A percentile compares a stretch with the other conserved stretches of the same genome.
phyloP scores from a whole-genome alignment of 1,284 basidiomycete genomes.

The Peniophora sp. region DNA sequence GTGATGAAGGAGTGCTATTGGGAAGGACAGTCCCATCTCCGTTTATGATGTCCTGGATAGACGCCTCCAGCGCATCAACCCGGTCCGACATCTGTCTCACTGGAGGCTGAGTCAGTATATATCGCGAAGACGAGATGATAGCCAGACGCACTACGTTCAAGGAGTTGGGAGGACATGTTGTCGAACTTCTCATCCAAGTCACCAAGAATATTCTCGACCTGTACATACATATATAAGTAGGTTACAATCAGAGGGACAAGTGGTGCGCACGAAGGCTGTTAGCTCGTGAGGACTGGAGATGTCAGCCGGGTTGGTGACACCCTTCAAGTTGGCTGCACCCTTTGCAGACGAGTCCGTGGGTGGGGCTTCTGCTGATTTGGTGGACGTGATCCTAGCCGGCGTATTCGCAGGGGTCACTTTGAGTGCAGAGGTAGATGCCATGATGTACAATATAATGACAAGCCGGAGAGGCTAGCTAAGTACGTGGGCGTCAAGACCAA shows the following conservation, averaged over 20 bases:
- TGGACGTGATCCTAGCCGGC: conserved; percentile 1
- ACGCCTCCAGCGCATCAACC: conserved; percentile 73
- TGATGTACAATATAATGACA: conserved; percentile 1
- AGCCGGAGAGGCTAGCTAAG: no score
- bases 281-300: conserved; percentile 79
- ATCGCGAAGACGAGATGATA: not conserved
- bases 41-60: conserved; percentile 80
- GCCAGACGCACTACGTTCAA: conserved; percentile 56
- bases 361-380: conserved; percentile 18
- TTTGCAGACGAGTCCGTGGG: conserved; percentile 10
- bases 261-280: conserved; percentile 67
- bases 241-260: not conserved
- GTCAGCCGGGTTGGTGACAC: conserved; percentile 33
- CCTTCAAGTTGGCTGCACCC: conserved; percentile 16
- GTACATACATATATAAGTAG: not conserved
- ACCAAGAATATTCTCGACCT: conserved; percentile 75
- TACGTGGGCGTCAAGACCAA: no score
- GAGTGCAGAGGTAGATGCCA: conserved; percentile 2
- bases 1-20: no score
- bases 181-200: conserved; percentile 76
- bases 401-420: not conserved
- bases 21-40: conserved; percentile 30
- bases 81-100: conserved; percentile 80
- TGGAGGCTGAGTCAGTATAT: conserved; percentile 20
- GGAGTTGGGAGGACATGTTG: conserved; percentile 75